Percentiles rank a stretch among this genome's conserved stretches.
phyloP scores from a whole-genome alignment of 257 asterid genomes.

The Misopates orontium region DNA sequence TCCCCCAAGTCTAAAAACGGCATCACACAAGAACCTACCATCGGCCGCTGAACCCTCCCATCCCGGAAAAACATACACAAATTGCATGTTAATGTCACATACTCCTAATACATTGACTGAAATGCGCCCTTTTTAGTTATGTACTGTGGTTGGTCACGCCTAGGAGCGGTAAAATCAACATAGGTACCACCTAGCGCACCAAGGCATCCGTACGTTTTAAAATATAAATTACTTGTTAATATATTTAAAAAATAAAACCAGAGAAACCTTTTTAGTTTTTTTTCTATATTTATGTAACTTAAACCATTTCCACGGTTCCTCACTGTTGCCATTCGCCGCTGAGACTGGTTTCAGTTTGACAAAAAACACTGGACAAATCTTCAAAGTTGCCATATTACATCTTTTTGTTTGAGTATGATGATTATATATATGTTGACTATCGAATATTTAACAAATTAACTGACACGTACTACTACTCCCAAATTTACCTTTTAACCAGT shows the following conservation, averaged over 20 bases:
- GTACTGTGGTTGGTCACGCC: neutral
- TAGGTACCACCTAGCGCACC: slow-evolving; percentile 13
- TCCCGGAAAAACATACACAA: too few relatives aligned
- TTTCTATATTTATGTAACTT: neutral
- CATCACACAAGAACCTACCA: neutral
- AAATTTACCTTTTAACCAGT: too few relatives aligned
- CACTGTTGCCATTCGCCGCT: neutral
- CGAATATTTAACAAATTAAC: too few relatives aligned
- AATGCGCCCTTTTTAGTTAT: neutral
- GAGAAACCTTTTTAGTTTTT: too few relatives aligned
- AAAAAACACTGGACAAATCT: too few relatives aligned
- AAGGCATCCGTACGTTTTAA: neutral
- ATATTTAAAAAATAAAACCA: neutral
- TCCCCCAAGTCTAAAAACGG: neutral
- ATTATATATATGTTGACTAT: too few relatives aligned
- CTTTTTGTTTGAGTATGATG: too few relatives aligned
- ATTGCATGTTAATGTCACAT: neutral
- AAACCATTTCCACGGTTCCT: neutral
- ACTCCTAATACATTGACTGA: neutral
- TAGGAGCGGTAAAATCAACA: neutral
- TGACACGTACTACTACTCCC: too few relatives aligned
- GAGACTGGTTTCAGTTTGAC: neutral
- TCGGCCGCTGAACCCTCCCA: neutral
- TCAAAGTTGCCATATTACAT: too few relatives aligned
- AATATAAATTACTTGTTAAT: neutral